These are phyloP conservation scores for Fraxinus pennsylvanica DNA, from an alignment of 257 asterid genomes.

Conservation along the genomic window DNA sequence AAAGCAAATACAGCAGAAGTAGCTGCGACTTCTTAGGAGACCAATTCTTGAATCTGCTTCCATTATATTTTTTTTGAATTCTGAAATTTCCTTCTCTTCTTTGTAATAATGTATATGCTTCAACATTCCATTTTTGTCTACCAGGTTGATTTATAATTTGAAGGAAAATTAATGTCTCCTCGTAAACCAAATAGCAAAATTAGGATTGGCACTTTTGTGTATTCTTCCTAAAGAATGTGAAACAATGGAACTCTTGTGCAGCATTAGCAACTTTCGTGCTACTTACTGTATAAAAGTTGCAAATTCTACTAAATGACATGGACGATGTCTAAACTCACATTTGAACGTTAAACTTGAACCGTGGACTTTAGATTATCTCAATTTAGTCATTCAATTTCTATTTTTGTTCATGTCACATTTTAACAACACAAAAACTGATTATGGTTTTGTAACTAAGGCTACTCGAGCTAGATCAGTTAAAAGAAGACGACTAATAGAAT, in stretches of 20 bases:
- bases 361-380: too few species aligned
- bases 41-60: conserved; percentile 24
- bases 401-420: too few species aligned
- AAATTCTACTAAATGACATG: too few species aligned
- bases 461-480: too few species aligned
- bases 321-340: too few species aligned
- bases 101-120: conserved; percentile 1
- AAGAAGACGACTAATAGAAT: too few species aligned
- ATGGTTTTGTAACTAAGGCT: too few species aligned
- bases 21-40: conserved; percentile 55
- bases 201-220: neutral
- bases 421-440: too few species aligned
- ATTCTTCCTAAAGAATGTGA: neutral
- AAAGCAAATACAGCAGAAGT: conserved; percentile 53
- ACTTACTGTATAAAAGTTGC: too few species aligned
- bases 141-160: neutral
- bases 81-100: neutral
- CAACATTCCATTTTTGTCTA: neutral
- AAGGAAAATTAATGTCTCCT: neutral
- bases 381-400: too few species aligned
- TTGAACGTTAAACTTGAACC: too few species aligned
- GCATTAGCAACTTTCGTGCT: too few species aligned
- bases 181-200: neutral
- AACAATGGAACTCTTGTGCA: neutral
- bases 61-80: conserved; percentile 1